Percentiles rank a stretch among this genome's conserved stretches.
phyloP scores from a whole-genome alignment of 768 basidiomycete genomes.

The Leccinum rimulosum region DNA sequence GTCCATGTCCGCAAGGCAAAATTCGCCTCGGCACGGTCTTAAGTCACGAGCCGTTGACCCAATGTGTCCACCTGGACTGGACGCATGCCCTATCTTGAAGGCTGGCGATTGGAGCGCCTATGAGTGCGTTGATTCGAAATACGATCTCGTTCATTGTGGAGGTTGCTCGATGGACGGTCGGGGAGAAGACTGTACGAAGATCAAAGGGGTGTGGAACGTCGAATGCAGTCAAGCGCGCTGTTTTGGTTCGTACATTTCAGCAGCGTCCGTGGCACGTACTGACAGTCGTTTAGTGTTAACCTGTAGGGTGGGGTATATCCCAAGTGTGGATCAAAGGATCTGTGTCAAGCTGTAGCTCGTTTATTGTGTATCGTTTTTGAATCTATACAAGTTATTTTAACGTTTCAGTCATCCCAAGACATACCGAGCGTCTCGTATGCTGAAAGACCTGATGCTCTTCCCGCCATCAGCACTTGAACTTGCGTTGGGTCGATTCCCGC shows the following conservation, averaged over 20 bases:
- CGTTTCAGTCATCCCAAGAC: background rate
- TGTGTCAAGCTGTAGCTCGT: slow-evolving; percentile 12
- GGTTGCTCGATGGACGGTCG: slow-evolving; percentile 63
- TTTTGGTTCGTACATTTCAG: slow-evolving; percentile 39
- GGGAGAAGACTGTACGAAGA: slow-evolving; percentile 71
- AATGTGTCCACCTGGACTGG: slow-evolving; percentile 51
- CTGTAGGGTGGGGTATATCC: slow-evolving; percentile 14
- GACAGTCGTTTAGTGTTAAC: slow-evolving; percentile 7
- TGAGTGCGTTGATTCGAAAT: slow-evolving; percentile 62
- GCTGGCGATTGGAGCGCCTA: slow-evolving; percentile 41
- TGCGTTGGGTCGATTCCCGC: background rate
- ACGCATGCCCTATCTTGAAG: slow-evolving; percentile 55
- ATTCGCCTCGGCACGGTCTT: slow-evolving; percentile 26
- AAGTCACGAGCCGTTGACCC: slow-evolving; percentile 33
- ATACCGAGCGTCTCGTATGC: background rate
- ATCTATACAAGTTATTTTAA: background rate
- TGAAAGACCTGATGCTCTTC: background rate
- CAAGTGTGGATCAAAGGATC: slow-evolving; percentile 12
- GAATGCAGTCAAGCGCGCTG: slow-evolving; percentile 60
- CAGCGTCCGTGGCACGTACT: background rate
- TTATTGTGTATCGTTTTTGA: background rate
- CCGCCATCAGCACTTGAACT: background rate
- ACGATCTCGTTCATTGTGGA: slow-evolving; percentile 72
- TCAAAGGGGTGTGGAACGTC: slow-evolving; percentile 64
- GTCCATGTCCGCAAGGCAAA: slow-evolving; percentile 29